Base-by-base conservation (phyloP, 208 protist genomes). In the Crithidia fasciculata region DNA sequence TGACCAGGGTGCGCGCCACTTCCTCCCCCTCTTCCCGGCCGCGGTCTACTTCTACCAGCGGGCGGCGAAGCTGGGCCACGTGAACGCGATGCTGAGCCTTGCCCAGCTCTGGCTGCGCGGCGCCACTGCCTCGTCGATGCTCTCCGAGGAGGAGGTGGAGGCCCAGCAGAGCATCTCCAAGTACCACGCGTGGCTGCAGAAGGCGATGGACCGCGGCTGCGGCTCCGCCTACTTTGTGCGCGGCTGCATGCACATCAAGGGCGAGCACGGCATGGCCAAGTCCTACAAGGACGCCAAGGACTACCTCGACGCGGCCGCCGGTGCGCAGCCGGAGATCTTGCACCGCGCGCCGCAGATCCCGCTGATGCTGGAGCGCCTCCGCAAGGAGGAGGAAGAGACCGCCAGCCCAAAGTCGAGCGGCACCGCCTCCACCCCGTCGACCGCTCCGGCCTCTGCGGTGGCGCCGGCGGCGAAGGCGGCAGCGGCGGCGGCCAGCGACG, bases 1-100 rank as follows among this genome's bases (percentile, higher is more conserved):
- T 82, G 91, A 96, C 78, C 68, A 83, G n/a, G 93, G 91, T 6
- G 87, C 84, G 8, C 83, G 87, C 50, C 79, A 93, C 82, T 96
- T 97, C 65, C 81, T 93, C 10, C 91, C 93, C 2, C 73, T 96
- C 43, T 96, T 97, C 78, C 90, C 91, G 9, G 90, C 89, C 19
- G 91, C 93, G 6, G 40, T 97, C 39, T 90, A 92, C 80, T 97
- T 96, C 70, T 96, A 94, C 81, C 89, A 97, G 80, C 93, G 91
- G 47, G 93, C 93, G 37, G 93, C 93, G 28, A 72, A 85, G 63
- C 80, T 88, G 19, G 93, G 93, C 18, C 85, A 82, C 73, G 87
- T 92, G n/a, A 84, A 87, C 67, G 86, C 89, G 16, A 96, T 97
- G 93, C 81, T 95, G 50, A 84, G 82, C 55, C 83, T 96, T 19